Evolutionary conservation across 495 filamentous ascomycete species (phyloP).

Genomic region (Trichodelitschia bisporula): DNA sequence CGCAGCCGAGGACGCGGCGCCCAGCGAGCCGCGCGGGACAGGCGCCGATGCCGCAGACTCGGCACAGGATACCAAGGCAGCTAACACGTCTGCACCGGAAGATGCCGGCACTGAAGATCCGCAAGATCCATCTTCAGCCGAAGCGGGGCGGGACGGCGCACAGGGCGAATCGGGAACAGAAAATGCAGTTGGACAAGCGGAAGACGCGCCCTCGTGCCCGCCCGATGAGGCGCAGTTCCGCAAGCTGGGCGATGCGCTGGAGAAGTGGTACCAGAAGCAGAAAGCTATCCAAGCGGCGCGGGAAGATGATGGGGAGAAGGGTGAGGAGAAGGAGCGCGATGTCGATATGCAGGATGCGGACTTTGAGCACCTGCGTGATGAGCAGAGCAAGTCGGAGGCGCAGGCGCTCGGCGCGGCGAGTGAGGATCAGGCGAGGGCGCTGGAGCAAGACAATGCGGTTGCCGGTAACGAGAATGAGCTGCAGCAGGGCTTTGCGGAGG

Average conservation of each 20-base stretch:
- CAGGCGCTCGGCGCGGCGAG: slow-evolving; percentile 79
- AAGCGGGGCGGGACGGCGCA: too few relatives aligned
- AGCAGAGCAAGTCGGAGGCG: slow-evolving; percentile 51
- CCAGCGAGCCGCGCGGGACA: background rate
- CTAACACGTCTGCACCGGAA: too few relatives aligned
- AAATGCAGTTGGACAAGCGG: too few relatives aligned
- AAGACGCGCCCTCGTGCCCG: too few relatives aligned
- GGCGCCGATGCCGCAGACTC: slow-evolving; percentile 7
- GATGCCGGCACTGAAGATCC: too few relatives aligned
- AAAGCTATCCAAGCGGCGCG: slow-evolving; percentile 48
- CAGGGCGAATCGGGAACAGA: too few relatives aligned
- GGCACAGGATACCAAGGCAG: slow-evolving; percentile 8
- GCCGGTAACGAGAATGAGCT: slow-evolving; percentile 35
- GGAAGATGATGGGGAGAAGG: slow-evolving; percentile 35
- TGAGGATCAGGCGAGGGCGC: slow-evolving; percentile 56
- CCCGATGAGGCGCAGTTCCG: too few relatives aligned
- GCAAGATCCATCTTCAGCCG: too few relatives aligned
- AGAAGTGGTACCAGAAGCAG: slow-evolving; percentile 72
- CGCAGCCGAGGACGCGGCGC: background rate
- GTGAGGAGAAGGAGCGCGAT: slow-evolving; percentile 22
- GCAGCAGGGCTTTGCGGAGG: too few relatives aligned
- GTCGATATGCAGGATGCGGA: slow-evolving; percentile 45
- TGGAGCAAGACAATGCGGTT: slow-evolving; percentile 68
- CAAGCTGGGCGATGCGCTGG: slow-evolving; percentile 80
- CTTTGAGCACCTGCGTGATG: slow-evolving; percentile 75